These are phyloP conservation scores for Alternaria infectoria DNA, from an alignment of 2,329 filamentous ascomycete species.

Conservation along the genomic window DNA sequence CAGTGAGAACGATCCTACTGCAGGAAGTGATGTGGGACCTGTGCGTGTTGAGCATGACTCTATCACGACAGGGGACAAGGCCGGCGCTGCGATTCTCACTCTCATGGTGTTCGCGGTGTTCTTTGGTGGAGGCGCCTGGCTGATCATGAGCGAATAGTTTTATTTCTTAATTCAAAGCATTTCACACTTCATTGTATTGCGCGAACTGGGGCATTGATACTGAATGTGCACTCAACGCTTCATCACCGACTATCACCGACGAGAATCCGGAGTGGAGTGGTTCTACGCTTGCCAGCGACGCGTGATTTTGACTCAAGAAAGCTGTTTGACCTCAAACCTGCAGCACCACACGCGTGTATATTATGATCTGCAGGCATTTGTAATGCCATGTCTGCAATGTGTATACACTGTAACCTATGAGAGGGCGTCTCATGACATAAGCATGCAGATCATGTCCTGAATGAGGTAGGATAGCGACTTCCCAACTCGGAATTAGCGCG, in stretches of 20 bases:
- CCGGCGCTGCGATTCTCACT: slow-evolving; percentile 71
- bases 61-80: slow-evolving; percentile 66
- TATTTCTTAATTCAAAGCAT: background rate
- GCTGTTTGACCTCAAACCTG: background rate
- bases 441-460: background rate
- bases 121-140: slow-evolving; percentile 60
- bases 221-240: background rate
- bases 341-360: background rate
- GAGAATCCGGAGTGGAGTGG: background rate
- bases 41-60: slow-evolving; percentile 29
- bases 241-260: background rate
- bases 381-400: background rate
- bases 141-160: slow-evolving; percentile 44
- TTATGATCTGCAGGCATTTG: background rate
- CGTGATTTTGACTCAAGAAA: background rate
- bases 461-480: background rate
- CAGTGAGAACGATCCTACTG: slow-evolving; percentile 53
- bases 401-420: background rate
- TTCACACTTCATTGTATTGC: background rate
- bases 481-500: slow-evolving; percentile 1
- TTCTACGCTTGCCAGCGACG: background rate
- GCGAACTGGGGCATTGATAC: background rate
- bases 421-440: background rate
- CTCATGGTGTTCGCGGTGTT: slow-evolving; percentile 61
- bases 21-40: slow-evolving; percentile 39